Percentiles rank a stretch among this genome's conserved stretches.
phyloP scores from a whole-genome alignment of 352 stramenopile species.

The Globisporangium orthogonon region DNA sequence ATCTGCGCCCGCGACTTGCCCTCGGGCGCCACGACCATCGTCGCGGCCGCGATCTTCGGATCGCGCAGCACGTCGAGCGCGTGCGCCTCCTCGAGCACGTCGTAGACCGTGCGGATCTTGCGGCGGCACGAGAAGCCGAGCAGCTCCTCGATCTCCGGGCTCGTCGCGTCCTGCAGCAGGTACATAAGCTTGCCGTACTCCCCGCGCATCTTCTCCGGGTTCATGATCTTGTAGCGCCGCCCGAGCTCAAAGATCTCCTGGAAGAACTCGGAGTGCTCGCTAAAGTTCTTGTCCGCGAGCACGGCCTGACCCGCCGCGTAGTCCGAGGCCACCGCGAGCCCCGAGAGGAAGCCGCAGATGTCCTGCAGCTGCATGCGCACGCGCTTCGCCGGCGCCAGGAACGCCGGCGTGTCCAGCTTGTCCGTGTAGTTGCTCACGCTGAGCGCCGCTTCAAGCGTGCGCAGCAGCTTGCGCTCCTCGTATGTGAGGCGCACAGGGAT shows the following conservation, averaged over 20 bases:
- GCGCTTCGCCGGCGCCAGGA: conserved; percentile 59
- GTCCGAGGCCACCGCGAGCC: conserved; percentile 88
- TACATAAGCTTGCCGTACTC: conserved; percentile 97
- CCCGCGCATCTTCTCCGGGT: conserved; percentile 96
- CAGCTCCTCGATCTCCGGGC: conserved; percentile 73
- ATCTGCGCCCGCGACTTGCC: conserved; percentile 87
- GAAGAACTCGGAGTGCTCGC: conserved; percentile 85
- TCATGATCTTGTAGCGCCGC: conserved; percentile 97
- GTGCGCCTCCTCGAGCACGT: conserved; percentile 66
- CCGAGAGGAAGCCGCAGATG: conserved; percentile 88
- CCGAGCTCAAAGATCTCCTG: conserved; percentile 92
- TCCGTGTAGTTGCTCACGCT: conserved; percentile 93
- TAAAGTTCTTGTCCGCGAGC: conserved; percentile 88
- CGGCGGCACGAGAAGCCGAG: conserved; percentile 79
- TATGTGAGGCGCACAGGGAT: conserved; percentile 95
- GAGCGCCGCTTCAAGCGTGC: conserved; percentile 91
- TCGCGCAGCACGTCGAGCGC: conserved; percentile 82
- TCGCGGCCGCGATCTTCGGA: conserved; percentile 89
- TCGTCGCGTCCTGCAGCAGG: conserved; percentile 88
- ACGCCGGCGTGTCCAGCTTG: conserved; percentile 84
- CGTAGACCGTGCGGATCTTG: conserved; percentile 89
- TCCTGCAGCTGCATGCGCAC: conserved; percentile 88
- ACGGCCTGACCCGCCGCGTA: conserved; percentile 85
- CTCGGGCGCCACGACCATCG: conserved; percentile 91
- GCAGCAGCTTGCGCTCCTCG: conserved; percentile 92